Evolutionary conservation across 768 basidiomycete species (phyloP), one percentile per base, ranked within the genome.

Genomic region (Suillus cothurnatus): DNA sequence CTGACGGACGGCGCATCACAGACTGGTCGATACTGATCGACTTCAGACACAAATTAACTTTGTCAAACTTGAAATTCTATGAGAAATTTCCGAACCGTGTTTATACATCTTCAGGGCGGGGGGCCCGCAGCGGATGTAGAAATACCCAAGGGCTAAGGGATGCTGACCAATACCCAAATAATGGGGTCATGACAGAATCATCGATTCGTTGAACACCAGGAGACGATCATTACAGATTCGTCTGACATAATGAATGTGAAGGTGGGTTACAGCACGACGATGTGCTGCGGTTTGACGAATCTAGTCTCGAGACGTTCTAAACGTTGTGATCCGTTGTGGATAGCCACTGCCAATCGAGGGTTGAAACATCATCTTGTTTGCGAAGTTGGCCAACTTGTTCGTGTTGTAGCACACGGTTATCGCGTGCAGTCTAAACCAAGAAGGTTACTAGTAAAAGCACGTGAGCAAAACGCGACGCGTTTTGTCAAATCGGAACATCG

Each of bases 401-500:
- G 49, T 50, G 49, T 50, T 28, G 49, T 28, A 41, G 23, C 38
- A 39, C 38, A 59, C 19, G 38, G 57, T 28, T 17, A 21, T 59
- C 57, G 57, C 57, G 57, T 59, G 57, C 52, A 15, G n/a, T 23
- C 56, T 57, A 57, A 57, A n/a, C 56, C 60, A 38, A 38, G 41
- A 34, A 55, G 34, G 49, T 4, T 64, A n/a, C n/a, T 45, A 47
- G 9, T 62, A 36, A 63, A 49, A 53, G 49, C 64, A 63, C 52
- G 65, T 64, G 45, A 39, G 11, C 3, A 52, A 9, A 52, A 52
- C 52, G 9, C 74, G 55, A 71, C 76, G 73, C 75, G 75, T 75
- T 60, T 60, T 62, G 73, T 68, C 68, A 64, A 57, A 70, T 76
- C 75, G 76, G 75, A 76, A 69, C 65, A 66, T 70, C 75, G 75